Percentiles rank a stretch among this genome's conserved stretches.
phyloP scores from a whole-genome alignment of 129 eudicot genomes.

The Pulicaria dysenterica region DNA sequence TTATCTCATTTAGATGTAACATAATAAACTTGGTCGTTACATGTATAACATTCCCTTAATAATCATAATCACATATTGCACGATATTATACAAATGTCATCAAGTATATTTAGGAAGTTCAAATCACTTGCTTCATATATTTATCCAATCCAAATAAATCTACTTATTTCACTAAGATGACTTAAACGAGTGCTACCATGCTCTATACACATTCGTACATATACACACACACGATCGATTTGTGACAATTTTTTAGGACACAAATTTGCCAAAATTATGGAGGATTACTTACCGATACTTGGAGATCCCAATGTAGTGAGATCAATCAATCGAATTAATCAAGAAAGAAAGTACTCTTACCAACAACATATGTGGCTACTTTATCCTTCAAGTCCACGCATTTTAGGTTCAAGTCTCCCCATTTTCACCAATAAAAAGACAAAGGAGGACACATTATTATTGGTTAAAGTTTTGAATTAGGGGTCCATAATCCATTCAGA shows the following conservation, averaged over 20 bases:
- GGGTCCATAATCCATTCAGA: slow-evolving; percentile 46
- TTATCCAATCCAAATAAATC: too few species aligned
- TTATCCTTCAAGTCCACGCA: slow-evolving; percentile 39
- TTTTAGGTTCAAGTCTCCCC: slow-evolving; percentile 31
- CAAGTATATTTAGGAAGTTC: too few species aligned
- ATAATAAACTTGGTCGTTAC: too few species aligned
- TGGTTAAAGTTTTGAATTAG: slow-evolving; percentile 21
- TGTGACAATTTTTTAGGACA: not conserved
- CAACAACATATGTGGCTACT: slow-evolving; percentile 34
- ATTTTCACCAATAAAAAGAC: slow-evolving; percentile 25
- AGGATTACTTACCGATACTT: slow-evolving; percentile 4
- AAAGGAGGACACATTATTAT: slow-evolving; percentile 29
- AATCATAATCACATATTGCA: too few species aligned
- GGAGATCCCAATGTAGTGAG: slow-evolving; percentile 21
- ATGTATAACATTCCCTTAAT: too few species aligned
- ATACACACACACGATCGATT: too few species aligned
- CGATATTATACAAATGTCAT: too few species aligned
- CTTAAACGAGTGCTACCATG: too few species aligned
- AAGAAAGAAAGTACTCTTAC: slow-evolving; percentile 20
- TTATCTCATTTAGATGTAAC: too few species aligned
- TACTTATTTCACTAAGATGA: too few species aligned
- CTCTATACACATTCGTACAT: too few species aligned
- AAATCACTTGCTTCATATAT: too few species aligned
- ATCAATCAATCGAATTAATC: slow-evolving; percentile 30
- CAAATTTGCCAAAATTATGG: slow-evolving; percentile 1